phyloP scores from a whole-genome alignment of 1,139 yeast species.

The Geotrichum histeridarum region DNA sequence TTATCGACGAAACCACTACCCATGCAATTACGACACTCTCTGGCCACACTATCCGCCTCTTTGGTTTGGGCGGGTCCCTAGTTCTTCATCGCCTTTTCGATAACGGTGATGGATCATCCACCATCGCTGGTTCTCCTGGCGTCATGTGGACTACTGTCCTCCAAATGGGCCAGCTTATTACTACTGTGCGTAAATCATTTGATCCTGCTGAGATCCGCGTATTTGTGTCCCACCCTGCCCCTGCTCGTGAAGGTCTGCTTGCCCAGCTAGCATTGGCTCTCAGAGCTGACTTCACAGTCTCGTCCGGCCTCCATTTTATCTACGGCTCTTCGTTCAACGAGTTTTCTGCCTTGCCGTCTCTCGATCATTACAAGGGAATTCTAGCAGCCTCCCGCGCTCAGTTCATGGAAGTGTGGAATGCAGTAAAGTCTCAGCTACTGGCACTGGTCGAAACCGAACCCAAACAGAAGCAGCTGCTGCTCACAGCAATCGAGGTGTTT shows the following conservation, averaged over 20 bases:
- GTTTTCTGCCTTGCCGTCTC: slow-evolving; percentile 56
- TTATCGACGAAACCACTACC: slow-evolving; percentile 54
- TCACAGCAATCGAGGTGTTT: slow-evolving; percentile 55
- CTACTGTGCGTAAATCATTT: slow-evolving; percentile 43
- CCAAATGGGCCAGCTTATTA: slow-evolving; percentile 61
- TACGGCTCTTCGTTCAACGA: slow-evolving; percentile 71
- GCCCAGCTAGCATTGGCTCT: slow-evolving; percentile 64
- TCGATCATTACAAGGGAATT: slow-evolving; percentile 53
- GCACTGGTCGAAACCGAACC: slow-evolving; percentile 37
- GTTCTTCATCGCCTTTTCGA: slow-evolving; percentile 66
- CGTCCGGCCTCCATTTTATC: slow-evolving; percentile 67
- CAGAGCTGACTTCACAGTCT: slow-evolving; percentile 66
- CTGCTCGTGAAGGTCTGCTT: slow-evolving; percentile 57
- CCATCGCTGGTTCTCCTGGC: slow-evolving; percentile 64
- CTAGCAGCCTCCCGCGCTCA: slow-evolving; percentile 55
- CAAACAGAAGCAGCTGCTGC: slow-evolving; percentile 40
- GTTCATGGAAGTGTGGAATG: slow-evolving; percentile 60
- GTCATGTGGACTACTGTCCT: slow-evolving; percentile 69
- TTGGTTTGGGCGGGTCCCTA: slow-evolving; percentile 70
- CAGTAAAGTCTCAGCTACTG: slow-evolving; percentile 51
- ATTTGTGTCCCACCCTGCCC: slow-evolving; percentile 65
- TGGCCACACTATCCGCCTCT: slow-evolving; percentile 48
- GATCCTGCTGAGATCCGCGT: slow-evolving; percentile 50
- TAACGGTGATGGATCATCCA: slow-evolving; percentile 48
- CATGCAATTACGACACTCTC: slow-evolving; percentile 38